phyloP scores from a whole-genome alignment of 2,329 filamentous ascomycete species.

The Mycosphaerella arachidis region DNA sequence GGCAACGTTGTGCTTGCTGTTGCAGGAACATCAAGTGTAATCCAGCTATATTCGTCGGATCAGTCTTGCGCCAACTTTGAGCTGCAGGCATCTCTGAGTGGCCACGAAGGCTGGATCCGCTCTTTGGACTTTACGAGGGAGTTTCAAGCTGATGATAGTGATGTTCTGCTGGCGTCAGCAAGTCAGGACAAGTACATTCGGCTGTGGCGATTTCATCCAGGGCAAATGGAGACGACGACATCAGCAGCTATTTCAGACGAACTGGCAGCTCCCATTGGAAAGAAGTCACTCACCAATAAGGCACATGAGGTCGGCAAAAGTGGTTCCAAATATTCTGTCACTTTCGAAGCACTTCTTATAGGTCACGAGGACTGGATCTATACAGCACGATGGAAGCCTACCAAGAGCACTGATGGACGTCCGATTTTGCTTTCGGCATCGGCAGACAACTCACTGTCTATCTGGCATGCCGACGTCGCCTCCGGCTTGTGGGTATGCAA shows the following conservation, averaged over 20 bases:
- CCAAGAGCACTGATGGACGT: conserved; percentile 37
- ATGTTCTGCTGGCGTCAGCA: conserved; percentile 81
- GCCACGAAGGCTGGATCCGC: conserved; percentile 93
- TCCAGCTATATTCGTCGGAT: conserved; percentile 71
- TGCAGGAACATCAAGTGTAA: conserved; percentile 76
- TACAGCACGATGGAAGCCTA: conserved; percentile 68
- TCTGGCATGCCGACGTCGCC: conserved; percentile 80
- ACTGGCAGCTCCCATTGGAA: conserved; percentile 5
- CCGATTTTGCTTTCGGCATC: conserved; percentile 72
- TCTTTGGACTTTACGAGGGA: conserved; percentile 75
- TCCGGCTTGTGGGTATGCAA: conserved; percentile 90
- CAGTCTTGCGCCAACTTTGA: conserved; percentile 53
- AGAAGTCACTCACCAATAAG: conserved; percentile 76
- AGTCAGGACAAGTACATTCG: conserved; percentile 98
- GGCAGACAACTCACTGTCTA: conserved; percentile 87
- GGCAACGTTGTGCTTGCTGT: conserved; percentile 60
- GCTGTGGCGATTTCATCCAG: conserved; percentile 79
- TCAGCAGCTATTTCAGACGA: conserved; percentile 3
- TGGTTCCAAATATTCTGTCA: conserved; percentile 67
- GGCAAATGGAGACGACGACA: conserved; percentile 38
- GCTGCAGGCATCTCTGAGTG: conserved; percentile 70
- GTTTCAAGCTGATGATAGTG: conserved; percentile 49
- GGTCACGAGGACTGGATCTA: conserved; percentile 99
- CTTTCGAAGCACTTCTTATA: conserved; percentile 87
- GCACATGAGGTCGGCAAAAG: conserved; percentile 67